phyloP scores from a whole-genome alignment of 257 asterid genomes.

The Rehmannia glutinosa region DNA sequence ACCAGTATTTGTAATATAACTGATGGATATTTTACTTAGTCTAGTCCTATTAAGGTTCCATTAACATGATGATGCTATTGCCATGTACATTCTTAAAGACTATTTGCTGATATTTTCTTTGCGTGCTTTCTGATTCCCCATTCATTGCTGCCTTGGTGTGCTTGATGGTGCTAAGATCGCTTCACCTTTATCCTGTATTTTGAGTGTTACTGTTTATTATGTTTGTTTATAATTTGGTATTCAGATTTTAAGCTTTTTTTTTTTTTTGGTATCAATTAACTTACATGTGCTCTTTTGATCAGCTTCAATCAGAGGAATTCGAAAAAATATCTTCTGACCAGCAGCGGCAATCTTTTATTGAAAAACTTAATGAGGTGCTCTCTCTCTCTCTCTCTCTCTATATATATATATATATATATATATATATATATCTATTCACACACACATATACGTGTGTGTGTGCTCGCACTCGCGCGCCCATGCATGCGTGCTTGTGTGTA shows the following conservation, averaged over 20 bases:
- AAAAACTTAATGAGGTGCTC: constrained; percentile 81
- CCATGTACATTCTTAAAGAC: neutral
- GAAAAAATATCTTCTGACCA: constrained; percentile 63
- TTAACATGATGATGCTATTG: constrained; percentile 1
- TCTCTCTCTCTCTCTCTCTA: constrained; percentile 1
- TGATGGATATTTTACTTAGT: neutral
- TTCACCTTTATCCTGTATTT: neutral
- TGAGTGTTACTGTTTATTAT: neutral
- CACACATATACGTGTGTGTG: no score
- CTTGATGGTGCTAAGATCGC: neutral
- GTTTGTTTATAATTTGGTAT: neutral
- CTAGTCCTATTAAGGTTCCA: neutral
- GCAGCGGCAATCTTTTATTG: constrained; percentile 71
- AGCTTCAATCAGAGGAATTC: constrained; percentile 84
- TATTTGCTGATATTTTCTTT: no score
- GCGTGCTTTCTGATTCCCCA: neutral
- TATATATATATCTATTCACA: no score
- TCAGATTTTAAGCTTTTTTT: neutral
- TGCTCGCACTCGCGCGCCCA: neutral
- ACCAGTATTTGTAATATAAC: neutral
- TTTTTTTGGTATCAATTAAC: neutral
- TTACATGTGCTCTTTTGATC: constrained; percentile 15
- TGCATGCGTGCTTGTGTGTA: neutral
- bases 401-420: no score
- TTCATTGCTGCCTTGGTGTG: constrained; percentile 9